Percentiles rank a stretch among this genome's conserved stretches.
Evolutionary conservation across 805 yeast genomes (phyloP).

Genomic region (Yamadazyma endophytica): DNA sequence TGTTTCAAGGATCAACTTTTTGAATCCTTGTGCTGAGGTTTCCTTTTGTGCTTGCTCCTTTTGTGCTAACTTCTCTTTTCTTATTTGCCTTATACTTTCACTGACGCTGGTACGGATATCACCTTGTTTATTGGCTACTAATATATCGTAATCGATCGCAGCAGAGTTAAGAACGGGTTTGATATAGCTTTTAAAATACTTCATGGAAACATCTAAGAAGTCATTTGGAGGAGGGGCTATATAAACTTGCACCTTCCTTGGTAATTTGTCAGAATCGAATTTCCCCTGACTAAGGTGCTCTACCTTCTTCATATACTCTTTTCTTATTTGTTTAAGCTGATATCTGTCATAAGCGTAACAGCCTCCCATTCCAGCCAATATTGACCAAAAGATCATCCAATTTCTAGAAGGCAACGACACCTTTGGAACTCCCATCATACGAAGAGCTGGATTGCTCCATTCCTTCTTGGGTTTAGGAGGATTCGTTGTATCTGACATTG

Average conservation of each 20-base stretch:
- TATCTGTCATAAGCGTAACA: slow-evolving; percentile 75
- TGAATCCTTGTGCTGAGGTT: slow-evolving; percentile 22
- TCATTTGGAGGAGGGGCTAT: slow-evolving; percentile 98
- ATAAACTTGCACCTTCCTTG: slow-evolving; percentile 76
- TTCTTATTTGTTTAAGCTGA: slow-evolving; percentile 63
- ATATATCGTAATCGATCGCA: slow-evolving; percentile 78
- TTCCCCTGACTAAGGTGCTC: slow-evolving; percentile 44
- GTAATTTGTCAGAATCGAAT: slow-evolving; percentile 45
- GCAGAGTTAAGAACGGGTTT: slow-evolving; percentile 84
- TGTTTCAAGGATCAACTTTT: slow-evolving; percentile 18
- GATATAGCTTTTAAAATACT: slow-evolving; percentile 69
- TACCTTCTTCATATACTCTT: slow-evolving; percentile 61
- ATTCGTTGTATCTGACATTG: neutral
- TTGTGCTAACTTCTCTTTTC: slow-evolving; percentile 35
- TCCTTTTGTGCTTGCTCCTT: slow-evolving; percentile 4
- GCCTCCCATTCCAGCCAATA: slow-evolving; percentile 63
- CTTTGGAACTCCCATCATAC: slow-evolving; percentile 79
- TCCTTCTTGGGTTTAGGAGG: slow-evolving; percentile 29
- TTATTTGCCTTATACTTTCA: slow-evolving; percentile 66
- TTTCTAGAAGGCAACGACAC: slow-evolving; percentile 82
- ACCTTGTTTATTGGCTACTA: slow-evolving; percentile 81
- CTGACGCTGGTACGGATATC: slow-evolving; percentile 81
- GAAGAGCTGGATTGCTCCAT: slow-evolving; percentile 72
- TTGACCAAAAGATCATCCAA: slow-evolving; percentile 87
- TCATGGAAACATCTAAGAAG: slow-evolving; percentile 68